phyloP scores from a whole-genome alignment of 352 stramenopile species.

The Globisporangium paddicum region DNA sequence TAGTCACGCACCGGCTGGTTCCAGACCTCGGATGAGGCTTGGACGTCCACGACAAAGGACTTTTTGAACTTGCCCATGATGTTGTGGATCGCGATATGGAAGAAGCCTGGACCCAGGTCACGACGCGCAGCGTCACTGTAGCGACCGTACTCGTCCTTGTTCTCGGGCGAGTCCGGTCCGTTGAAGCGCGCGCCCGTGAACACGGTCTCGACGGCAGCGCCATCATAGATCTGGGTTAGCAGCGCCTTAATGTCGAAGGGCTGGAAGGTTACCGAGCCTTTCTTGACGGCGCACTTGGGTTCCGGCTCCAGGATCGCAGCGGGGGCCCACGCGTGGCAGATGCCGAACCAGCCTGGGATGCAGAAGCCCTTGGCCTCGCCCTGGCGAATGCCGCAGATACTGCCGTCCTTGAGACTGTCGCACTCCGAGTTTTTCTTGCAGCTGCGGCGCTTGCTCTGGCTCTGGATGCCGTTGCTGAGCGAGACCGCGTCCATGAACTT shows the following conservation, averaged over 20 bases:
- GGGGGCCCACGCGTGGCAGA: slow-evolving; percentile 16
- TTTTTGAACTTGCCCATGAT: too few species aligned
- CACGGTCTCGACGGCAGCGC: slow-evolving; percentile 2
- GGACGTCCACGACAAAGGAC: too few species aligned
- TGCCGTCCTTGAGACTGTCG: not conserved
- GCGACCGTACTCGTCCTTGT: slow-evolving; percentile 13
- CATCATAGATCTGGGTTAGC: slow-evolving; percentile 14
- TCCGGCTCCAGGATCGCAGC: slow-evolving; percentile 14
- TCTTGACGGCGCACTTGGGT: slow-evolving; percentile 10
- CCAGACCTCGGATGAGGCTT: too few species aligned
- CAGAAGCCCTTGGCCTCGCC: slow-evolving; percentile 7
- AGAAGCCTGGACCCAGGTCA: too few species aligned
- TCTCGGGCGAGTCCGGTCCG: slow-evolving; percentile 1
- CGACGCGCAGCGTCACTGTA: too few species aligned
- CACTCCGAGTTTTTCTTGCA: slow-evolving; percentile 27
- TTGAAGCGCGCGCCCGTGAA: slow-evolving; percentile 18
- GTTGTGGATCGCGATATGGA: too few species aligned
- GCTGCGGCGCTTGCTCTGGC: slow-evolving; percentile 14
- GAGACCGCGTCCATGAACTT: slow-evolving; percentile 35
- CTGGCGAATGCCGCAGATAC: slow-evolving; percentile 1
- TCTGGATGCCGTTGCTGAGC: slow-evolving; percentile 34
- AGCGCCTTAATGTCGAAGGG: slow-evolving; percentile 14
- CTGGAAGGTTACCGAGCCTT: slow-evolving; percentile 6
- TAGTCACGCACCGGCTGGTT: too few species aligned
- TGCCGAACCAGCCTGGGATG: slow-evolving; percentile 16